Base-by-base conservation (phyloP, 495 filamentous ascomycete genomes). In the Parathielavia appendiculata region DNA sequence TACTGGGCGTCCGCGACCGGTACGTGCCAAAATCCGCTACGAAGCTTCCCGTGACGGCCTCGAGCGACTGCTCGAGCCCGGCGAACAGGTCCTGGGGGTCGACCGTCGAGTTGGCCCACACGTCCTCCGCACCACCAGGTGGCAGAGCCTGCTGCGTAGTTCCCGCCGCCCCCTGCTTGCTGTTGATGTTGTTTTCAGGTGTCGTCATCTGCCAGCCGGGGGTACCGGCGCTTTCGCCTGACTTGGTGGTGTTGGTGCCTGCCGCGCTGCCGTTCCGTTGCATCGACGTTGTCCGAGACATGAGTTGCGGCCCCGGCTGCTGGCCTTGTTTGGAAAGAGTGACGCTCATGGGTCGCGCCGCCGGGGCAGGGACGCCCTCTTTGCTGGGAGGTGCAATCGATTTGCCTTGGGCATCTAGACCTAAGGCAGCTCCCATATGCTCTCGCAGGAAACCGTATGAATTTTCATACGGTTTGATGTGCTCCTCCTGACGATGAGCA, bases 401-500 rank as follows among this genome's bases (percentile, higher is more conserved):
- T 16, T 71, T 71, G n/a, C 77, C 79, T 38, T 82, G 73, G 40
- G 66, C 20, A 58, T 83, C 79, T 40, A 83, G 59, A 20, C 72
- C 76, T 3, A 82, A 62, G 4, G 68, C 64, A 32, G 62, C 41
- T 11, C 77, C 75, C 13, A 81, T 62, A 30, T 68, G 73, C 17
- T 83, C 81, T 11, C 74, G 40, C 13, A 72, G 66, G 58, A 74
- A 87, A 34, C 73, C 72, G 6, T 75, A n/a, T 0, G 83, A 79
- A 55, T 87, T 71, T 43, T 78, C 73, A 2, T 75, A 68, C 19
- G 80, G 80, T 54, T 74, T 77, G 39, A 75, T 62, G 51, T 87
- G 84, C 64, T 81, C 81, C 34, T 81, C 76, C 30, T 78, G 71
- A 17, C 66, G 66, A 62, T 87, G 84, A 12, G 66, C 65, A 19